A percentile compares a stretch with the other conserved stretches of the same genome.
Conservation (phyloP, 1,284 basidiomycete genomes). For the Caloboletus inedulis region DNA sequence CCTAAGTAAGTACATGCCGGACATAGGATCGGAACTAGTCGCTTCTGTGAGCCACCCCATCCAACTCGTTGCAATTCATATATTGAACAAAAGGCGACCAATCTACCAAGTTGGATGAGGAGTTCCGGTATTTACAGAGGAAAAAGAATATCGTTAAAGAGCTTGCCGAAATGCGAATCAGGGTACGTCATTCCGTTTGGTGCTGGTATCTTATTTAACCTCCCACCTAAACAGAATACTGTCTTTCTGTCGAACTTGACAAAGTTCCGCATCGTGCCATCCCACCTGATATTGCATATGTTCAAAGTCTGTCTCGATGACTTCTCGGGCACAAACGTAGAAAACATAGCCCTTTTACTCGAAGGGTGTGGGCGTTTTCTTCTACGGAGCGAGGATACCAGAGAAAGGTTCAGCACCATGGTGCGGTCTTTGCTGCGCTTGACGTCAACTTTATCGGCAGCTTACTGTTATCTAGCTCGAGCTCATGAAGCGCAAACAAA, state of each 20-base stretch:
- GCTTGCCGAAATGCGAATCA: conserved; percentile 78
- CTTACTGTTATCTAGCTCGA: conserved; percentile 62
- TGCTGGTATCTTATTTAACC: background rate
- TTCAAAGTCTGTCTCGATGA: conserved; percentile 98
- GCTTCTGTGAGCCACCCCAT: conserved; percentile 55
- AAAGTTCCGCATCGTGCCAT: conserved; percentile 92
- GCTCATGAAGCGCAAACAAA: conserved; percentile 92
- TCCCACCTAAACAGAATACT: conserved; percentile 62
- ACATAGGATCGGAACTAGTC: conserved; percentile 82
- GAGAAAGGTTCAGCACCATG: conserved; percentile 81
- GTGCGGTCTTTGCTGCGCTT: conserved; percentile 36
- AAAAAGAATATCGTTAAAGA: conserved; percentile 93
- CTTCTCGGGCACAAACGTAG: conserved; percentile 89
- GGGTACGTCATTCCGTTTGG: conserved; percentile 47
- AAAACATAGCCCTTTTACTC: conserved; percentile 87
- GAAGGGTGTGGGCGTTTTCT: conserved; percentile 96
- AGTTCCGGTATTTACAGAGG: conserved; percentile 93
- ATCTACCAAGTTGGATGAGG: conserved; percentile 79
- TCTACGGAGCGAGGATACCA: conserved; percentile 84
- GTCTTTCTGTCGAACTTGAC: conserved; percentile 89
- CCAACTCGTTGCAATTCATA: background rate
- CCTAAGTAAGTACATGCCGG: conserved; percentile 90
- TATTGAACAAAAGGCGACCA: conserved; percentile 10
- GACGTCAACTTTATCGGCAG: background rate
- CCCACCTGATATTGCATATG: conserved; percentile 90